phyloP scores from a whole-genome alignment of 108 stramenopile species.

The Conticribra weissflogii region DNA sequence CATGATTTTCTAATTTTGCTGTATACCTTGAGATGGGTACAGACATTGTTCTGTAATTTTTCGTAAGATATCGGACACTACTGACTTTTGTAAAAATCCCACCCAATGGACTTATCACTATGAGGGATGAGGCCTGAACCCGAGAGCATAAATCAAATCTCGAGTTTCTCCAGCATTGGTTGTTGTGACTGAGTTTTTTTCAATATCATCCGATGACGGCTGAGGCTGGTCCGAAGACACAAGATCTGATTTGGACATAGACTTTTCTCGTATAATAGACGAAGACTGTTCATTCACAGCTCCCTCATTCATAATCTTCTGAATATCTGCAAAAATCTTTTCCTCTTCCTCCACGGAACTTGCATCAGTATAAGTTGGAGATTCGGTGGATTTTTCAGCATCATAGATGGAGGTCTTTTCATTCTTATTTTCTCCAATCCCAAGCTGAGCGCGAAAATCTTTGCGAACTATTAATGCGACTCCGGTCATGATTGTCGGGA shows the following conservation, averaged over 20 bases:
- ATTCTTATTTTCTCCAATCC: neutral
- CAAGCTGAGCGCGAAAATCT: constrained; percentile 14
- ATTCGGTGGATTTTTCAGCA: too few species aligned
- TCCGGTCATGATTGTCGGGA: constrained; percentile 16
- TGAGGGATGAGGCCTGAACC: constrained; percentile 26
- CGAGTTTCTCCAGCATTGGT: neutral
- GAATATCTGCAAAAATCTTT: constrained; percentile 3
- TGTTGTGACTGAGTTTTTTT: neutral
- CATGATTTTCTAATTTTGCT: too few species aligned
- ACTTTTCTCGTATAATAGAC: neutral
- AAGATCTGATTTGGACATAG: too few species aligned
- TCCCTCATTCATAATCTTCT: constrained; percentile 13
- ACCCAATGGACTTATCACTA: too few species aligned
- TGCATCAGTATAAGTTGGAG: neutral
- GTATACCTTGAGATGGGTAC: too few species aligned
- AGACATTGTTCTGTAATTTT: too few species aligned
- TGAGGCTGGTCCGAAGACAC: neutral
- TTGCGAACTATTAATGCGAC: constrained; percentile 8
- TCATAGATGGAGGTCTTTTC: neutral
- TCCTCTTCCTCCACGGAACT: neutral
- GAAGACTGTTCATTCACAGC: neutral
- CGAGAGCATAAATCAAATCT: constrained; percentile 34
- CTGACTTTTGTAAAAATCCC: too few species aligned
- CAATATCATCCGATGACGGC: neutral
- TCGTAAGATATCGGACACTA: too few species aligned